Percentiles rank a stretch among this genome's conserved stretches.
Evolutionary conservation across 305 asterid species (phyloP).

Genomic region (Fraxinus baroniana): DNA sequence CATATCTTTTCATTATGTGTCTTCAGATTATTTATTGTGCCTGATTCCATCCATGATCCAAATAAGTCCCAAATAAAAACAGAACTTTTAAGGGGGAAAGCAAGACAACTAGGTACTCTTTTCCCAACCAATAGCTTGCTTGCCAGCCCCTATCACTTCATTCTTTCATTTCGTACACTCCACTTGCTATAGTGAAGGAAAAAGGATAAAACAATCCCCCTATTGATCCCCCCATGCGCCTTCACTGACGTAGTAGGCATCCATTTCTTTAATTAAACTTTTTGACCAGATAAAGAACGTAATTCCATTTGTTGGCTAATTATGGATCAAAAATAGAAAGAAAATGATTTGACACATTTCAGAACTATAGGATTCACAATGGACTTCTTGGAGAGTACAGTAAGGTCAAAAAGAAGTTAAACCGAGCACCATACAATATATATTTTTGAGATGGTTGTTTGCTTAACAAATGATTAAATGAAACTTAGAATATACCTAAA

Average conservation of each 20-base stretch:
- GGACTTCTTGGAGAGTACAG: neutral
- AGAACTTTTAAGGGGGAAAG: neutral
- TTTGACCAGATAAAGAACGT: neutral
- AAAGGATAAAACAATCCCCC: neutral
- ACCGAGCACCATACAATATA: neutral
- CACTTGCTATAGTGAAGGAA: neutral
- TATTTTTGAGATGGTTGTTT: neutral
- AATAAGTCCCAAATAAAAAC: neutral
- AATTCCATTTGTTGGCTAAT: neutral
- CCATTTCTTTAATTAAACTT: neutral
- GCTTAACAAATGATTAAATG: neutral
- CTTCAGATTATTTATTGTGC: neutral
- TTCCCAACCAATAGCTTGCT: neutral
- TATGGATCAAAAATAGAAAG: neutral
- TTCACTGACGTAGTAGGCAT: neutral
- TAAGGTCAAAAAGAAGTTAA: neutral
- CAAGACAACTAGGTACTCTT: neutral
- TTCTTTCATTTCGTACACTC: neutral
- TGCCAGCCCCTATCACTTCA: neutral
- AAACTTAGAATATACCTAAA: neutral
- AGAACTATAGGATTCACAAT: neutral
- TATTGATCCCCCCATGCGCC: neutral
- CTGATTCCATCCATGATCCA: neutral
- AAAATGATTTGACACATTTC: neutral
- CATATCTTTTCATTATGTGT: neutral